Evolutionary conservation across 2,329 filamentous ascomycete species (phyloP), one percentile per base, ranked within the genome.

Genomic region (Tolypocladium nubicola): DNA sequence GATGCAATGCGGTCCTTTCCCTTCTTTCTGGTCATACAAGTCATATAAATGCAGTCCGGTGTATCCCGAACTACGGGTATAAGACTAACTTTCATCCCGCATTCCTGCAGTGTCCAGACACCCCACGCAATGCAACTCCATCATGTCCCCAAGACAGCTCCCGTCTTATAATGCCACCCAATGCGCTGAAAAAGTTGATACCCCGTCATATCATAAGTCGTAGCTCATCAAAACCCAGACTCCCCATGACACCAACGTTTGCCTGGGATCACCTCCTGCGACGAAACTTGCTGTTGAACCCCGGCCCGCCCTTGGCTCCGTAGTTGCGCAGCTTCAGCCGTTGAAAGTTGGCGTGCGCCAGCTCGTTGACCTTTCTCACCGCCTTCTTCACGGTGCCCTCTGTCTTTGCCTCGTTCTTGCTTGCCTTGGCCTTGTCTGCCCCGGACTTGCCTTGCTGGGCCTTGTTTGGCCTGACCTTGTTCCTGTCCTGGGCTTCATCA

Each of bases 301-400:
- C 80, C 23, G 80, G 75, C 4, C 82, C 82, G 1, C 83, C 84
- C 68, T 86, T 87, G n/a, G 80, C 72, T 4, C 83, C 84, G 3
- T 76, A 72, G 63, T 85, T 86, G 63, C 75, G 76, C 65, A 88
- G 71, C 74, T 88, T 87, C 59, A 88, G 68, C 57, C 82, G 73
- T 68, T 83, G 83, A 70, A 87, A 88, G 71, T 88, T 88, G 60
- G 83, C 78, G 64, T 86, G 80, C 16, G 84, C 84, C 62, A 83
- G 69, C 61, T 82, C 82, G 64, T 82, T 85, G 54, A 87, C 81
- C 72, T 86, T 88, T 64, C 78, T 78, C 30, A 73, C 75, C 7
- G 74, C 74, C 67, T 79, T 81, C 67, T 78, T 79, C 50, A 83
- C 73, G 40, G 70, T 68, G 19, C 75, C 76, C 41, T 74, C 75